Evolutionary conservation across 495 filamentous ascomycete genomes (phyloP), one percentile per base, ranked within the genome.

Genomic region (Choiromyces venosus): DNA sequence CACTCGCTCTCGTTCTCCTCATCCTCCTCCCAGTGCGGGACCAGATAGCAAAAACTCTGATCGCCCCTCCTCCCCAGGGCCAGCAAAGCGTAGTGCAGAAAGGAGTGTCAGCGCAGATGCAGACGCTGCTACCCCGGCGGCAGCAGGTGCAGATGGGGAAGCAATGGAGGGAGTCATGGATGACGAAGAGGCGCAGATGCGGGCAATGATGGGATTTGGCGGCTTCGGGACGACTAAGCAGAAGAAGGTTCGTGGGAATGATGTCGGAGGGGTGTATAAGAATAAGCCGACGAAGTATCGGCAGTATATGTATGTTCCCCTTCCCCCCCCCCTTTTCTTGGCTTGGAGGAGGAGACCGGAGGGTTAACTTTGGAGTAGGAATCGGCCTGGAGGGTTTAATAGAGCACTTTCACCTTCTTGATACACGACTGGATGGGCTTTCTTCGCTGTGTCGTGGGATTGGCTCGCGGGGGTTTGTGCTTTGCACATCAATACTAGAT

Each of bases 211-310:
- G 92, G 96, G 96, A 1, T 97, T 98, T 77, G 88, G 87, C 7
- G 86, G 85, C 21, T 99, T 99, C 82, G 89, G 90, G 66, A 91
- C 88, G 25, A 98, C 95, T 42, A 96, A 98, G 81, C 87, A 91
- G 72, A 93, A 91, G 76, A 97, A 98, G 81, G 89, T 99, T 0
- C 86, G 89, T 10, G 95, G 95, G 9, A 99, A 99, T 80, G 87
- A 97, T 78, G 88, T 92, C 70, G 93, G 90, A 67, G 92, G 86
- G 8, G 89, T 97, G 38, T 84, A 91, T 73, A 97, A 96, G 86
- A 94, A 96, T 85, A 98, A 96, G 89, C 92, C 92, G 87, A 92
- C 91, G 8, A 89, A 96, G 86, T 97, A 97, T 81, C 86, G 95
- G 81, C 95, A 99, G 87, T 99, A 99, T 82, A 99, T 99, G 95